Conservation (phyloP, 2,329 filamentous ascomycete genomes). For the Colletotrichum neosansevieriae region DNA sequence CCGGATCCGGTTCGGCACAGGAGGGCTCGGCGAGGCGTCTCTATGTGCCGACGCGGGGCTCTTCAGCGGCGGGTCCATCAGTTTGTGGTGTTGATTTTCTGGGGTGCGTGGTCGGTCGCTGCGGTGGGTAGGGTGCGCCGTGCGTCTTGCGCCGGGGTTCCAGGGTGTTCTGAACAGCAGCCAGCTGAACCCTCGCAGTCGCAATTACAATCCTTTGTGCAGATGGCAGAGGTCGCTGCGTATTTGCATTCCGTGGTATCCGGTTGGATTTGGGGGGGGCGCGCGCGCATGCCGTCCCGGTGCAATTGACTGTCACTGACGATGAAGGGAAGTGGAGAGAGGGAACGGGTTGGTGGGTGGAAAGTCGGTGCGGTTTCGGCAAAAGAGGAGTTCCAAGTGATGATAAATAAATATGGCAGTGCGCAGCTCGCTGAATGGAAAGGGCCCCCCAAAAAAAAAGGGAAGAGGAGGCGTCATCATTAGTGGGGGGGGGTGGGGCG, state of each 20-base stretch:
- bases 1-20: conserved; percentile 45
- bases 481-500: background rate
- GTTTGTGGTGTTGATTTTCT: conserved; percentile 11
- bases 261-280: background rate
- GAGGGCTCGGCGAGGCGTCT: conserved; percentile 31
- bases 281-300: too few relatives aligned
- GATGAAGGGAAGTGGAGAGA: conserved; percentile 28
- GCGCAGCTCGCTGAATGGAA: background rate
- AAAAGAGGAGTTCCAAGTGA: conserved; percentile 12
- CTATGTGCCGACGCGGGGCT: conserved; percentile 33
- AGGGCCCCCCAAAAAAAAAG: background rate
- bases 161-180: background rate
- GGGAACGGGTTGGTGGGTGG: background rate
- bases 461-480: conserved; percentile 5
- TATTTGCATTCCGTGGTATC: conserved; percentile 11
- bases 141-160: conserved; percentile 2
- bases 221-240: background rate
- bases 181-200: background rate
- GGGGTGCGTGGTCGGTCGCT: background rate
- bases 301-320: conserved; percentile 14
- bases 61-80: conserved; percentile 38
- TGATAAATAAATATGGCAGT: conserved; percentile 21
- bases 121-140: conserved; percentile 21
- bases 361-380: conserved; percentile 38
- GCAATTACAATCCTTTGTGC: conserved; percentile 4